Conservation (phyloP, 768 basidiomycete genomes). For the Hericium coralloides region DNA sequence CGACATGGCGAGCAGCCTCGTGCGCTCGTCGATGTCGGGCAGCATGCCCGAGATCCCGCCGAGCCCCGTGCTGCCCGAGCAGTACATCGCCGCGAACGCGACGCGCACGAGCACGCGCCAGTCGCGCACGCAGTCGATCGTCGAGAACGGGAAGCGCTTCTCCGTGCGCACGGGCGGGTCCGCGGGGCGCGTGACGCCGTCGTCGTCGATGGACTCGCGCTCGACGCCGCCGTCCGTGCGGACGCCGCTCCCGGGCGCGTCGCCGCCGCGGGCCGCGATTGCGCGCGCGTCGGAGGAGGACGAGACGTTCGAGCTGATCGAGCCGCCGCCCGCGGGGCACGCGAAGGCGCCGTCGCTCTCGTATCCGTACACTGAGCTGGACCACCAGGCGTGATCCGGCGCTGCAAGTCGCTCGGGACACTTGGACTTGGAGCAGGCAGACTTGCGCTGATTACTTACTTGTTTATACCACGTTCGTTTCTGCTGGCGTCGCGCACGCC, state of each 20-base stretch:
- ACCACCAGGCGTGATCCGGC: slow-evolving; percentile 24
- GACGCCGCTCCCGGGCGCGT: not conserved
- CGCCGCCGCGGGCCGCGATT: slow-evolving; percentile 18
- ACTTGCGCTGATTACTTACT: not conserved
- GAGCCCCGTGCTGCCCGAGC: slow-evolving; percentile 50
- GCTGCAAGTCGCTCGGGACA: not conserved
- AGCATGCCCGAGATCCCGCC: slow-evolving; percentile 44
- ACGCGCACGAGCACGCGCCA: not conserved
- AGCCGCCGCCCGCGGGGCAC: slow-evolving; percentile 29
- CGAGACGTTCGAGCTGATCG: slow-evolving; percentile 52
- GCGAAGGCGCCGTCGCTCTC: slow-evolving; percentile 28
- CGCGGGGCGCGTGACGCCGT: slow-evolving; percentile 5
- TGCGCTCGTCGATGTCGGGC: slow-evolving; percentile 24
- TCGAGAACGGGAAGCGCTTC: not conserved
- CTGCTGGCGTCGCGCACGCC: not conserved
- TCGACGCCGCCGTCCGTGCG: slow-evolving; percentile 5
- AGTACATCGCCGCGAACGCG: slow-evolving; percentile 11
- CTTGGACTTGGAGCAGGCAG: slow-evolving; percentile 1
- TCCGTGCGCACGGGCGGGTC: not conserved
- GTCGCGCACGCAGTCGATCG: not conserved
- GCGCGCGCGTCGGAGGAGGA: slow-evolving; percentile 24
- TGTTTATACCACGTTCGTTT: not conserved
- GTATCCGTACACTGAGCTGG: slow-evolving; percentile 50
- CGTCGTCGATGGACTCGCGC: slow-evolving; percentile 6
- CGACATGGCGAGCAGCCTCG: slow-evolving; percentile 17